Evolutionary conservation across 1,139 yeast genomes (phyloP).

Genomic region (Williopsis jadinii): DNA sequence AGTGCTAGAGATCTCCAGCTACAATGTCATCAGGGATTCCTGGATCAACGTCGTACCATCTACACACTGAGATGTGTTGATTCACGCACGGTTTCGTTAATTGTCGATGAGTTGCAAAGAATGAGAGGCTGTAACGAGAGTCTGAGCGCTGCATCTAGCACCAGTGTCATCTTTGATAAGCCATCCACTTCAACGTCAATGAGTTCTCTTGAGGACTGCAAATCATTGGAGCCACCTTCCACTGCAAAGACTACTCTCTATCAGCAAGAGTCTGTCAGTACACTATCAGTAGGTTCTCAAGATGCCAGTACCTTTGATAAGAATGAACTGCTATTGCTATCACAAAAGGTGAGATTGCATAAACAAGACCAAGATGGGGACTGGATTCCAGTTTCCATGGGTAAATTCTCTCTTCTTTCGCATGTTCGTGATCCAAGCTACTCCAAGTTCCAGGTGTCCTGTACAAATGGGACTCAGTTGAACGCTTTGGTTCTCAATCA

Average conservation of each 20-base stretch:
- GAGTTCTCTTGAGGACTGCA: conserved; percentile 11
- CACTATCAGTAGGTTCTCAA: background rate
- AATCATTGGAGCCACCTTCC: conserved; percentile 2
- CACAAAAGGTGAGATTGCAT: conserved; percentile 20
- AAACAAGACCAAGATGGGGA: conserved; percentile 19
- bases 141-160: conserved; percentile 8
- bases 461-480: conserved; percentile 1
- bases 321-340: conserved; percentile 15
- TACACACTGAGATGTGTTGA: conserved; percentile 18
- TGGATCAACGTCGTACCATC: conserved; percentile 9
- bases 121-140: conserved; percentile 1
- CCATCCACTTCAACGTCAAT: conserved; percentile 18
- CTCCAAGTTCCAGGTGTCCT: conserved; percentile 14
- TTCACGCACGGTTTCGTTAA: conserved; percentile 6
- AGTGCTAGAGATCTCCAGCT: conserved; percentile 19
- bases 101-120: conserved; percentile 11
- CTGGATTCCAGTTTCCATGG: conserved; percentile 22
- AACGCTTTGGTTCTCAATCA: conserved; percentile 14
- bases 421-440: conserved; percentile 15
- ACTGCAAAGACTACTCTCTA: background rate
- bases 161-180: conserved; percentile 11
- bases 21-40: conserved; percentile 10
- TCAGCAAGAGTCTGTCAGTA: background rate
- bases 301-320: background rate
- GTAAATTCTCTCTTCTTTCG: conserved; percentile 17